phyloP scores from a whole-genome alignment of 1,284 basidiomycete species.

The Caloboletus firmus region DNA sequence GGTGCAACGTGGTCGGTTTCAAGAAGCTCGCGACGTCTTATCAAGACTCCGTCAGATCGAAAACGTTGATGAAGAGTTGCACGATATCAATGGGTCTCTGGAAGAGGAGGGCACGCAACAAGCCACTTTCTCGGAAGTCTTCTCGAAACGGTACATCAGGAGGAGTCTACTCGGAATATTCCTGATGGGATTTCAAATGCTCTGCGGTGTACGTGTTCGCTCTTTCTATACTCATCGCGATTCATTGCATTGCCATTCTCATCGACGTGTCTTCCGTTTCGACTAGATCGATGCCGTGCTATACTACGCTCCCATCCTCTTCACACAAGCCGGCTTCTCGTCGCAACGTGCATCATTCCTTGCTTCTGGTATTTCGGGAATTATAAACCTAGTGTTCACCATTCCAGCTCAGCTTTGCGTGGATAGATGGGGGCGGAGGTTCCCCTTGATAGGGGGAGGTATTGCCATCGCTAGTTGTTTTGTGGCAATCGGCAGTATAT shows the following conservation, averaged over 20 bases:
- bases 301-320: slow-evolving; percentile 53
- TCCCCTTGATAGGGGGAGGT: slow-evolving; percentile 47
- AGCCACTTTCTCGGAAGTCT: slow-evolving; percentile 32
- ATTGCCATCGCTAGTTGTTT: slow-evolving; percentile 42
- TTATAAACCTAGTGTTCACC: slow-evolving; percentile 47
- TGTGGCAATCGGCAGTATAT: slow-evolving; percentile 43
- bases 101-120: slow-evolving; percentile 21
- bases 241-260: slow-evolving; percentile 24
- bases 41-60: slow-evolving; percentile 13
- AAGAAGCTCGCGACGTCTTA: slow-evolving; percentile 41
- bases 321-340: slow-evolving; percentile 50
- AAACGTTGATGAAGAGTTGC: slow-evolving; percentile 25
- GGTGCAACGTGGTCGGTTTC: slow-evolving; percentile 41
- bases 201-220: slow-evolving; percentile 32
- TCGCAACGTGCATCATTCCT: slow-evolving; percentile 48
- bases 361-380: slow-evolving; percentile 52
- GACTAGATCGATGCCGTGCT: slow-evolving; percentile 27
- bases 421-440: slow-evolving; percentile 48
- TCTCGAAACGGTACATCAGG: slow-evolving; percentile 33
- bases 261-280: slow-evolving; percentile 18
- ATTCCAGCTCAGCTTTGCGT: slow-evolving; percentile 42
- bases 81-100: slow-evolving; percentile 22
- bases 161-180: slow-evolving; percentile 48
- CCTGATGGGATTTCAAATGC: slow-evolving; percentile 47
- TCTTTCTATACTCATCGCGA: background rate